Percentiles rank a stretch among this genome's conserved stretches.
These are phyloP conservation scores for Biscogniauxia sp. DNA, from an alignment of 2,329 filamentous ascomycete genomes.

Conservation along the genomic window DNA sequence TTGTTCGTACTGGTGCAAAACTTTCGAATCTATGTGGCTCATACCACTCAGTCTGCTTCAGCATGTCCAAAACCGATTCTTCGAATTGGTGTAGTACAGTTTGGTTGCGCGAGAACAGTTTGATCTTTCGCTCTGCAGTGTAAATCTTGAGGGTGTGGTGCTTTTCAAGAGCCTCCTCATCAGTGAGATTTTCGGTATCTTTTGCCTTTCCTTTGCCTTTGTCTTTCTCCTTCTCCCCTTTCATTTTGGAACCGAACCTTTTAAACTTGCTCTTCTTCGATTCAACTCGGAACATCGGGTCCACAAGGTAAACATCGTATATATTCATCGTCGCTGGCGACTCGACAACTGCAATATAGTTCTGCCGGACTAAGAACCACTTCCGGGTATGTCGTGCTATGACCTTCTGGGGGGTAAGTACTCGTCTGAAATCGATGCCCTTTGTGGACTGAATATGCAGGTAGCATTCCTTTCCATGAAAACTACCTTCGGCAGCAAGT, in stretches of 20 bases:
- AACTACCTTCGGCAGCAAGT: constrained; percentile 90
- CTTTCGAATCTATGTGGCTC: constrained; percentile 84
- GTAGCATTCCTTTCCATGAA: constrained; percentile 96
- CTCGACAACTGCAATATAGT: constrained; percentile 97
- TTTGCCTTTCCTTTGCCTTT: constrained; percentile 27
- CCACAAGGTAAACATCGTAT: constrained; percentile 97
- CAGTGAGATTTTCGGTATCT: constrained; percentile 29
- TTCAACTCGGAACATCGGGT: constrained; percentile 80
- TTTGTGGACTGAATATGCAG: constrained; percentile 90
- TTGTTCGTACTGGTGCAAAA: constrained; percentile 84
- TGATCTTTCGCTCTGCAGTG: constrained; percentile 90
- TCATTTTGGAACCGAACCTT: constrained; percentile 56
- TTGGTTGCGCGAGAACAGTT: constrained; percentile 87
- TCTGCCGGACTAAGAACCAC: constrained; percentile 97
- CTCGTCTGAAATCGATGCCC: constrained; percentile 79
- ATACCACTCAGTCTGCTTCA: constrained; percentile 77
- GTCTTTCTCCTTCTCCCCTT: constrained; percentile 56
- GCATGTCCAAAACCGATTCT: constrained; percentile 86
- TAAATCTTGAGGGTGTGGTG: constrained; percentile 86
- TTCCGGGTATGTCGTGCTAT: constrained; percentile 84
- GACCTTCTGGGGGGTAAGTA: constrained; percentile 74
- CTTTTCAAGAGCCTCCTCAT: constrained; percentile 34
- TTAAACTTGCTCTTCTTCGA: constrained; percentile 63
- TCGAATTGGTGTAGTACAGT: constrained; percentile 88
- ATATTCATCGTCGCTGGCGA: constrained; percentile 98